Conservation (phyloP, 2,329 filamentous ascomycete genomes). For the Sphaceloma murrayae region DNA sequence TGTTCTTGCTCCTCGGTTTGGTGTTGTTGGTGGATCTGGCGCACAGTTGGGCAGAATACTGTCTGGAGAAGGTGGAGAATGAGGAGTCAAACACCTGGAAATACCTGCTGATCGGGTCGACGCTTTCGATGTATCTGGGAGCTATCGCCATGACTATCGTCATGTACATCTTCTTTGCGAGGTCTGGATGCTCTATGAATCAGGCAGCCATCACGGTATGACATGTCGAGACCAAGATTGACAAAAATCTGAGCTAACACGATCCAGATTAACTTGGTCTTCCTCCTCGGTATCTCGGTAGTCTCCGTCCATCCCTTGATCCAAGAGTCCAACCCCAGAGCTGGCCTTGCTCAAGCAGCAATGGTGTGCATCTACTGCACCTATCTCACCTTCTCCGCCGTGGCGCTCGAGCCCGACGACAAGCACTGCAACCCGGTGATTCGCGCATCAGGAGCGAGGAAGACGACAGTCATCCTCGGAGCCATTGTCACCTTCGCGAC, state of each 20-base stretch:
- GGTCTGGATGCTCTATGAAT: slow-evolving; percentile 80
- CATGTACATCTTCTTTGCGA: slow-evolving; percentile 95
- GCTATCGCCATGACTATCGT: slow-evolving; percentile 90
- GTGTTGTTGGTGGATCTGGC: slow-evolving; percentile 90
- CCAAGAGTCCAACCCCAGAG: slow-evolving; percentile 85
- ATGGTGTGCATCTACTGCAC: slow-evolving; percentile 98
- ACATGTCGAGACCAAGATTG: slow-evolving; percentile 45
- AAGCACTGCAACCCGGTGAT: slow-evolving; percentile 88
- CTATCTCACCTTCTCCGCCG: slow-evolving; percentile 94
- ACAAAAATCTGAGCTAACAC: slow-evolving; percentile 39
- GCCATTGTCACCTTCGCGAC: slow-evolving; percentile 95
- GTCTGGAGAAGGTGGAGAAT: slow-evolving; percentile 84
- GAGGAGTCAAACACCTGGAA: slow-evolving; percentile 80
- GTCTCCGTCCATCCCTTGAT: slow-evolving; percentile 83
- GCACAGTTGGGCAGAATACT: slow-evolving; percentile 95
- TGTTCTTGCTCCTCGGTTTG: slow-evolving; percentile 87
- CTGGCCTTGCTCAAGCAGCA: slow-evolving; percentile 90
- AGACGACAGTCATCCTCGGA: slow-evolving; percentile 81
- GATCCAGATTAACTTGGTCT: slow-evolving; percentile 63
- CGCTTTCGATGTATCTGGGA: slow-evolving; percentile 82
- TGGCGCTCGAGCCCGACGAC: slow-evolving; percentile 97
- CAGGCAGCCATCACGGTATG: slow-evolving; percentile 75
- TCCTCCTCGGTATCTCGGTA: slow-evolving; percentile 70
- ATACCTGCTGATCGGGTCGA: slow-evolving; percentile 78
- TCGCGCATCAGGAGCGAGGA: slow-evolving; percentile 74